Percentiles rank a stretch among this genome's conserved stretches.
Conservation (phyloP, 441 rosid species). For the Arabidopsis lyrata region DNA sequence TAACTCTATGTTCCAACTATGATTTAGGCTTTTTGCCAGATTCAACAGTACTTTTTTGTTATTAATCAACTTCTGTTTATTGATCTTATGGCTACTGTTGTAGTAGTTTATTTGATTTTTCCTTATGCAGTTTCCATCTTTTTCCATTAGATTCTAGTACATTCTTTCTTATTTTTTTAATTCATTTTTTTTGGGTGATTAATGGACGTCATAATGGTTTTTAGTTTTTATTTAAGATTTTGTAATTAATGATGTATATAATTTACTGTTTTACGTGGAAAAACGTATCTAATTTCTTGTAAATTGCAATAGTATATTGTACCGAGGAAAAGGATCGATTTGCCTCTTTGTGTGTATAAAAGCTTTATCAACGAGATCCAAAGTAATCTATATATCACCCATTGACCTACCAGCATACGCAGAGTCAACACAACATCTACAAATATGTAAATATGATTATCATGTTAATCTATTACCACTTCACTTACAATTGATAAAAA, state of each 20-base stretch:
- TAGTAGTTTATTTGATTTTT: neutral
- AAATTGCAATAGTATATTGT: constrained; percentile 13
- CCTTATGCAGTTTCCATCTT: neutral
- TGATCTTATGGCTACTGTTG: neutral
- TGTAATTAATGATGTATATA: neutral
- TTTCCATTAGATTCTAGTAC: neutral
- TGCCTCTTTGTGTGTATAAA: neutral
- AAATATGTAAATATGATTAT: constrained; percentile 1
- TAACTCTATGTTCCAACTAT: constrained; percentile 38
- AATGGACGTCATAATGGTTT: constrained; percentile 2
- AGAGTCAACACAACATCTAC: constrained; percentile 23
- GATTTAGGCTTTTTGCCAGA: constrained; percentile 36
- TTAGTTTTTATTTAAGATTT: neutral
- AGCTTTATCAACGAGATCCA: constrained; percentile 21
- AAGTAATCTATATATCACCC: constrained; percentile 2
- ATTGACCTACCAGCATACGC: constrained; percentile 21
- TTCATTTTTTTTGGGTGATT: neutral
- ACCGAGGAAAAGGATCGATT: constrained; percentile 24
- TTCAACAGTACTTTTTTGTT: neutral
- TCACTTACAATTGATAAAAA: neutral
- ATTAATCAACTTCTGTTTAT: neutral
- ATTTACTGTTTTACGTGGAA: neutral
- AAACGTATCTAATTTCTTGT: constrained; percentile 13
- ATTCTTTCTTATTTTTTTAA: neutral
- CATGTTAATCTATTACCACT: constrained; percentile 3